Conservation (phyloP, 1,284 basidiomycete genomes). For the Ustilago crameri region DNA sequence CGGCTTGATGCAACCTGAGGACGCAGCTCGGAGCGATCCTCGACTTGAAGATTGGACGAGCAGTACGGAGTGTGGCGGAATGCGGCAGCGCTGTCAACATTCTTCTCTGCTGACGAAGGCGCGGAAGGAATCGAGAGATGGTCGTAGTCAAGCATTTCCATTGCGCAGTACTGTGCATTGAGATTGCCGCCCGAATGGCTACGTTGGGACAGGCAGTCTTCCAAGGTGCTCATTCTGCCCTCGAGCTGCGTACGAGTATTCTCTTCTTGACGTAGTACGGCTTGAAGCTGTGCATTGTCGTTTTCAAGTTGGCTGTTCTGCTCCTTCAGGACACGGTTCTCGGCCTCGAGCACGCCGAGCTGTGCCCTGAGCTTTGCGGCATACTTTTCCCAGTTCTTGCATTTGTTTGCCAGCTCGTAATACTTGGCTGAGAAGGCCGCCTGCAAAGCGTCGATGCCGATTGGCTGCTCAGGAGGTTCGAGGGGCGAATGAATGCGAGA, state of each 20-base stretch:
- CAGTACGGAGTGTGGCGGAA: conserved; percentile 38
- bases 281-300: conserved; percentile 44
- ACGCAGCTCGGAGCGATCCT: conserved; percentile 45
- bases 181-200: conserved; percentile 22
- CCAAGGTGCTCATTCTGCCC: conserved; percentile 34
- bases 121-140: conserved; percentile 44
- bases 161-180: conserved; percentile 26
- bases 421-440: conserved; percentile 56
- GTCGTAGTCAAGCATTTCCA: conserved; percentile 37
- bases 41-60: conserved; percentile 47
- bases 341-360: conserved; percentile 51
- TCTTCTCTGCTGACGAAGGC: conserved; percentile 38
- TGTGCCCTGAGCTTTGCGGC: conserved; percentile 58
- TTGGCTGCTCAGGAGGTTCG: conserved; percentile 22
- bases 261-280: conserved; percentile 27
- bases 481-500: conserved; percentile 17
- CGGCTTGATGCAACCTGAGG: conserved; percentile 15
- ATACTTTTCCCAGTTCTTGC: conserved; percentile 62
- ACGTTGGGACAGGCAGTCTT: conserved; percentile 40
- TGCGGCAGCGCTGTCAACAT: conserved; percentile 3
- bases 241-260: conserved; percentile 32
- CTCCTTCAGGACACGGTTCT: conserved; percentile 52
- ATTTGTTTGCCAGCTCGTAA: conserved; percentile 57
- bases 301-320: conserved; percentile 46
- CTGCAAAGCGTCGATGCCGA: conserved; percentile 55